Base-by-base conservation (phyloP, 495 filamentous ascomycete species). In the Pseudomonodictys pantanalensis region DNA sequence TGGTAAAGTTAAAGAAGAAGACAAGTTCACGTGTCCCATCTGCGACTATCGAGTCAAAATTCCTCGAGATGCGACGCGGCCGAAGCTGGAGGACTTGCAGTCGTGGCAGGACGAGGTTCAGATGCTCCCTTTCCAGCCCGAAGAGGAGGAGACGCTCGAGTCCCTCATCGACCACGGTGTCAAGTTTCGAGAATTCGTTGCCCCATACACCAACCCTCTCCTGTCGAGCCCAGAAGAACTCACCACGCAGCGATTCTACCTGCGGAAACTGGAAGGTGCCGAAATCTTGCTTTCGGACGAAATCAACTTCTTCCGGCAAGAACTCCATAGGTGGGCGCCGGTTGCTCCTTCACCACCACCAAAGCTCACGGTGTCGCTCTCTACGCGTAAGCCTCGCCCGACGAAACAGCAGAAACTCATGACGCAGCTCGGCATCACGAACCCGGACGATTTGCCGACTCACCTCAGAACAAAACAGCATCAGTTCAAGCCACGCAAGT, bases 11-110 rank as follows among this genome's bases (percentile, higher is more conserved):
- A 97, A 96, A 75, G 93, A 97, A 66, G 92, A 95, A 56, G 95
- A 97, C 65, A 95, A 95, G 69, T 99, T 96, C 74, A 97, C 92
- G 17, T 99, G 93, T 66, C 93, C 93, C 0, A 95, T 99, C 62
- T 99, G 93, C 71, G 93, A 99, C 67, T 97, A 91, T 83, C 85
- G 93, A 25, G 88, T 96, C 65, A 95, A 95, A 77, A 99, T 99
- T 47, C 93, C 93, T 35, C 91, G 93, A n/a, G 93, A 99, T 78
- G 93, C 93, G 30, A 90, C 92, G 50, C 86, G 93, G 41, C 93
- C 93, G 0, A 97, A 97, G 73, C 77, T 99, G 10, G 93, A 99
- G 71, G 92, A 97, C 64, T 79, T 97, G 38, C 80, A 86, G 51
- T 76, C 85, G 1, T 97, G 93, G 92, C 87, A 91, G 62, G 85